Evolutionary conservation across 1,284 basidiomycete genomes (phyloP).

Genomic region (Lentinus polychrous): DNA sequence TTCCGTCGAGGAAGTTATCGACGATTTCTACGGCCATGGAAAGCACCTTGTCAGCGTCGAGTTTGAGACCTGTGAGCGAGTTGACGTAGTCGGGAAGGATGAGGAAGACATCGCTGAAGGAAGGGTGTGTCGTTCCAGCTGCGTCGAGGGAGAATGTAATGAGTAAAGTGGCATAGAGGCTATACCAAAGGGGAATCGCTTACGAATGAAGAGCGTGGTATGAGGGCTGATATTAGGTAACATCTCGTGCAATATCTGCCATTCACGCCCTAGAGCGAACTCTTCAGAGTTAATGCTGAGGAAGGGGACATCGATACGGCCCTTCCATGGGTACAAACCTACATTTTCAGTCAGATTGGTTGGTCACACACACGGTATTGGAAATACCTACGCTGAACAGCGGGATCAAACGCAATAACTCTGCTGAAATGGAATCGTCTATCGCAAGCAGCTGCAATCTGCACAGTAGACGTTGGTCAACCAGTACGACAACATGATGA

Average conservation of each 20-base stretch:
- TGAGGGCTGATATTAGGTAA: conserved; percentile 17
- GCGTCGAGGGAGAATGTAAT: not conserved
- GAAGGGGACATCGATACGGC: conserved; percentile 26
- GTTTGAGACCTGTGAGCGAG: conserved; percentile 20
- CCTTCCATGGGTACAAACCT: conserved; percentile 28
- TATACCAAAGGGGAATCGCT: conserved; percentile 17
- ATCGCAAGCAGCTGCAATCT: conserved; percentile 22
- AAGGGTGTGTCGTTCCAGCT: conserved; percentile 57
- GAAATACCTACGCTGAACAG: conserved; percentile 15
- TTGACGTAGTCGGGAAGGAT: conserved; percentile 50
- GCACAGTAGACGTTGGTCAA: not conserved
- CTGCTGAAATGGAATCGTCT: conserved; percentile 18
- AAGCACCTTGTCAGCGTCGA: conserved; percentile 5
- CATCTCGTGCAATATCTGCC: conserved; percentile 17
- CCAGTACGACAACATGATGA: no score
- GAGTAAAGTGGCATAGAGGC: not conserved
- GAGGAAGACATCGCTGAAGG: conserved; percentile 58
- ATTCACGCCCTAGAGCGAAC: conserved; percentile 27
- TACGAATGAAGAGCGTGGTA: conserved; percentile 8
- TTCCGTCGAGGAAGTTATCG: conserved; percentile 5
- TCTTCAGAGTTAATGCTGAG: conserved; percentile 35
- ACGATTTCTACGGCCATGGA: conserved; percentile 1
- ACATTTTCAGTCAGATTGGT: not conserved
- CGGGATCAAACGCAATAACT: conserved; percentile 24
- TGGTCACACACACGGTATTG: not conserved